phyloP scores from a whole-genome alignment of 768 basidiomycete species.

The Suillus placidus region DNA sequence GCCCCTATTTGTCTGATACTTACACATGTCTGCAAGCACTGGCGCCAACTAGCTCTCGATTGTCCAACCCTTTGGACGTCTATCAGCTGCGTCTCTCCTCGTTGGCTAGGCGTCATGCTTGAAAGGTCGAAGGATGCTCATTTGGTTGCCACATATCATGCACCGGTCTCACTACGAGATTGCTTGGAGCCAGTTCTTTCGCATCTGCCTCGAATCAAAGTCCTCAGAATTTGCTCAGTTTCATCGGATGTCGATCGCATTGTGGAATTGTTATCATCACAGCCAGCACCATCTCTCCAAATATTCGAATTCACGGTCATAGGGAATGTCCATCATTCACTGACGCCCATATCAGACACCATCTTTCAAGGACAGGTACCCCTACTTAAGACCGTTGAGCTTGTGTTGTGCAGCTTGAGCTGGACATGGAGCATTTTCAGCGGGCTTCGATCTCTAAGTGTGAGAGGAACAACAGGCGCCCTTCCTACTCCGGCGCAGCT shows the following conservation, averaged over 20 bases:
- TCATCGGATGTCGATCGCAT: slow-evolving; percentile 30
- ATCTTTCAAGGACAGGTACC: slow-evolving; percentile 36
- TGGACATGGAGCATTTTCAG: slow-evolving; percentile 40
- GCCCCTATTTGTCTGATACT: slow-evolving; percentile 27
- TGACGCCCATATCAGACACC: slow-evolving; percentile 26
- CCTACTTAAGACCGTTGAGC: slow-evolving; percentile 33
- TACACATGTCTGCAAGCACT: slow-evolving; percentile 36
- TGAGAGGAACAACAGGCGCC: slow-evolving; percentile 25
- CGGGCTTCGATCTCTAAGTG: slow-evolving; percentile 36
- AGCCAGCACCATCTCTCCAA: background rate
- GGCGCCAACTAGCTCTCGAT: slow-evolving; percentile 46
- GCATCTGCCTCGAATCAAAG: slow-evolving; percentile 33
- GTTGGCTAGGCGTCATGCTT: background rate
- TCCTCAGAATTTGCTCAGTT: slow-evolving; percentile 27
- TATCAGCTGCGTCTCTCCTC: slow-evolving; percentile 39
- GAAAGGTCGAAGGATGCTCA: slow-evolving; percentile 43
- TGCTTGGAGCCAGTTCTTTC: slow-evolving; percentile 30
- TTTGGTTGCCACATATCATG: slow-evolving; percentile 22
- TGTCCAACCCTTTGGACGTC: slow-evolving; percentile 34
- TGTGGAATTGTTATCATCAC: slow-evolving; percentile 15
- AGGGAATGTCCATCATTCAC: slow-evolving; percentile 20
- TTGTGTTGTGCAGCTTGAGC: slow-evolving; percentile 31
- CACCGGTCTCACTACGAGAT: slow-evolving; percentile 27
- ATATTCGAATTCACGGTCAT: slow-evolving; percentile 15
- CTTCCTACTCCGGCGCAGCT: slow-evolving; percentile 27